Conservation (phyloP, 2,329 filamentous ascomycete species). For the Grosmannia clavigera region DNA sequence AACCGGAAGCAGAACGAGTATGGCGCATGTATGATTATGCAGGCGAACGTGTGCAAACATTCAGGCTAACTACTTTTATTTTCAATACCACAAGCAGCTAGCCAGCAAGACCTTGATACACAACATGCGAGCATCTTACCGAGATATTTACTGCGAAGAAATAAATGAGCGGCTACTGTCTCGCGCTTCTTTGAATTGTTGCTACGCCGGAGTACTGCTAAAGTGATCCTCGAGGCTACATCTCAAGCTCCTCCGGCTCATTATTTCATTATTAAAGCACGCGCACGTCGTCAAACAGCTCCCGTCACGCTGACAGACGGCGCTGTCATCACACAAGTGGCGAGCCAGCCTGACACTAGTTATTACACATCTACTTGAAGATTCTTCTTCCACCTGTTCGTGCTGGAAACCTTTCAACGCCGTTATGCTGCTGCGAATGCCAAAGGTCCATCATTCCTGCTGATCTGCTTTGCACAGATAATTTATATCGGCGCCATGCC, state of each 20-base stretch:
- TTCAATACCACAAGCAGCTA: too few relatives aligned
- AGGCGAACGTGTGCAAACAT: background rate
- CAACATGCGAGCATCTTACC: too few relatives aligned
- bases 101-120: too few relatives aligned
- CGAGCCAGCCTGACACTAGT: background rate
- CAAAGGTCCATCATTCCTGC: conserved; percentile 48
- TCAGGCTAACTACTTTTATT: background rate
- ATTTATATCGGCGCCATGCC: conserved; percentile 56
- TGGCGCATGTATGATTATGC: background rate
- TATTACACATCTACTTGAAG: conserved; percentile 24
- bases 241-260: too few relatives aligned
- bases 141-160: too few relatives aligned
- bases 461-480: conserved; percentile 48
- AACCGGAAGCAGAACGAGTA: background rate
- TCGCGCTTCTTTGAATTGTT: too few relatives aligned
- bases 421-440: conserved; percentile 47
- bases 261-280: background rate
- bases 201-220: too few relatives aligned
- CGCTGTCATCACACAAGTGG: background rate
- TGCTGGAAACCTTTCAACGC: conserved; percentile 46
- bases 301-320: background rate
- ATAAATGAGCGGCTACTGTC: too few relatives aligned
- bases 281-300: background rate
- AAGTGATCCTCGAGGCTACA: too few relatives aligned
- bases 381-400: conserved; percentile 38